Evolutionary conservation across 1,284 basidiomycete genomes (phyloP).

Genomic region (Austroboletus novae-zelandiae): DNA sequence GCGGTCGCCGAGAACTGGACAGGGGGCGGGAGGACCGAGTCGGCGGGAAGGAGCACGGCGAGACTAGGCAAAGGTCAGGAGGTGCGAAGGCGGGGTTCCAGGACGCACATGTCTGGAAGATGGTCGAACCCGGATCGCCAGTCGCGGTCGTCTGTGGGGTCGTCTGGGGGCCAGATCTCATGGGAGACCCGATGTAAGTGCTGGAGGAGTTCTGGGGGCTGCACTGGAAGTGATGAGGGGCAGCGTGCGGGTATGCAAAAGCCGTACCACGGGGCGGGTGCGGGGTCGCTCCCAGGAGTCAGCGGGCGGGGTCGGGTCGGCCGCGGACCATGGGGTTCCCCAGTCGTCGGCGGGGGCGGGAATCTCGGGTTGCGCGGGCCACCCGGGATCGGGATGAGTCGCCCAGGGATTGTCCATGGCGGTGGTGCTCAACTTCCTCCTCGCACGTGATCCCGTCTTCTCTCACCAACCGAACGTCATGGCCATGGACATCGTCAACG

Average conservation of each 20-base stretch:
- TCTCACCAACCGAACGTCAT: constrained; percentile 3
- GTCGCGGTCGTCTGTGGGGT: constrained; percentile 24
- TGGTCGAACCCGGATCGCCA: constrained; percentile 45
- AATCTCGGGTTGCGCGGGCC: constrained; percentile 13
- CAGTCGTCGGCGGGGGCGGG: constrained; percentile 41
- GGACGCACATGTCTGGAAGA: constrained; percentile 56
- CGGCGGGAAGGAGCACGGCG: constrained; percentile 42
- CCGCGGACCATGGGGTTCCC: constrained; percentile 42
- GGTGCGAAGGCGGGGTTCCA: constrained; percentile 1
- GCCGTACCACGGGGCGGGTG: constrained; percentile 54
- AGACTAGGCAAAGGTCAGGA: constrained; percentile 19
- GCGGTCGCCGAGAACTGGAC: constrained; percentile 53
- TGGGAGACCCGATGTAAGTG: constrained; percentile 49
- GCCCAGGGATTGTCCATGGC: constrained; percentile 70
- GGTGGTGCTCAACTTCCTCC: neutral
- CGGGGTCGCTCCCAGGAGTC: constrained; percentile 73
- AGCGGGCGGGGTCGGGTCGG: constrained; percentile 17
- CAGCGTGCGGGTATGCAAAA: constrained; percentile 11
- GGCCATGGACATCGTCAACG: constrained; percentile 37
- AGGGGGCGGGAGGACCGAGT: constrained; percentile 41
- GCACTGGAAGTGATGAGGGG: constrained; percentile 21
- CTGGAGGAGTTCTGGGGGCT: constrained; percentile 67
- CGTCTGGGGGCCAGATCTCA: constrained; percentile 47
- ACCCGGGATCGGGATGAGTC: constrained; percentile 27
- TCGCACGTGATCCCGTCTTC: constrained; percentile 17